Base-by-base conservation (phyloP, 768 basidiomycete genomes). In the Tricholoma bakamatsutake region DNA sequence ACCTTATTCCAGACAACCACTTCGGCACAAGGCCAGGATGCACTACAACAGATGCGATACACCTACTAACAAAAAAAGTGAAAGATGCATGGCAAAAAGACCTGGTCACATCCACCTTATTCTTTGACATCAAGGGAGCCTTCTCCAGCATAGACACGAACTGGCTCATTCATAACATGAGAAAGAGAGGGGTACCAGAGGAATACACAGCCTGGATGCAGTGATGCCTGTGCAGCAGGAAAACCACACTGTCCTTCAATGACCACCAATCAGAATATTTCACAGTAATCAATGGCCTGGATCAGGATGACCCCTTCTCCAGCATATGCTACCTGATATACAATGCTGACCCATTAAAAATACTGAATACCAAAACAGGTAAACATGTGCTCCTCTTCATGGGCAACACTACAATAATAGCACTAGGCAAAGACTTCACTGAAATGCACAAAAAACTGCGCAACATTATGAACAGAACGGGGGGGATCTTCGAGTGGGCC, bases 51-150 rank as follows among this genome's bases (percentile, higher is more conserved):
- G 21, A 24, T 3, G 1, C 21, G 3, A 24, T 24, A 24, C 21
- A 24, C 21, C 21, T 24, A 3, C 21, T 24, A 1, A 24, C 21
- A 3, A 24, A 24, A 24, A 24, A 1, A 24, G 21, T 24, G 21
- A 24, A 24, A 24, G 21, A 24, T 24, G 21, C 21, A 24, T 24
- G 21, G 21, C 21, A 30, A n/a, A 40, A 52, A 27, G 53, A 55
- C 0, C 51, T 66, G 30, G 67, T 67, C 0, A 70, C 60, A 1
- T 58, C 62, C 3, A 59, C 54, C 0, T 60, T 73, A 0, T 67
- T 66, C 52, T 58, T 71, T 48, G 21, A 24, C 21, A 24, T 24
- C 21, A 24, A 24, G 21, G 21, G 21, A 24, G 21, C 21, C 21
- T 24, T 48, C 27, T 27, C 47, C 5, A 48, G 27, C 31, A 18